phyloP scores from a whole-genome alignment of 768 basidiomycete species.

The Mycena venus region DNA sequence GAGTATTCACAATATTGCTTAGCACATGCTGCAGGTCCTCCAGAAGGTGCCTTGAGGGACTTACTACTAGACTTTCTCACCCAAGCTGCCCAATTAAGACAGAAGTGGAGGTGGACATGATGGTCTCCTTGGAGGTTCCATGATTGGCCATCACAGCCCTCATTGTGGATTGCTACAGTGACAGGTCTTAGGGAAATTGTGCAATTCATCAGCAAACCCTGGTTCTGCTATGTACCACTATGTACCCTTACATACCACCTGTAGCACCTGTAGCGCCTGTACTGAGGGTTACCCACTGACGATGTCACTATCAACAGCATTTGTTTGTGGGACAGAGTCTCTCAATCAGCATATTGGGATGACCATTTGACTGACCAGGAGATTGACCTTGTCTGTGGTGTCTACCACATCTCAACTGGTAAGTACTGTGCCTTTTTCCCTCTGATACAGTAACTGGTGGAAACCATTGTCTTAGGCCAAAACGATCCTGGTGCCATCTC shows the following conservation, averaged over 20 bases:
- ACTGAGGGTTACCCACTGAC: too few species aligned
- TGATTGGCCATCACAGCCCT: background rate
- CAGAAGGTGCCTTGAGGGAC: too few species aligned
- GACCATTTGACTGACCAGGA: background rate
- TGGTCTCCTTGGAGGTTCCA: background rate
- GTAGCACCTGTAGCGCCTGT: too few species aligned
- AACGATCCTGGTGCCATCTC: background rate
- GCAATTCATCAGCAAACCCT: too few species aligned
- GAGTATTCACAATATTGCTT: too few species aligned
- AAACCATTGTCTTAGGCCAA: background rate
- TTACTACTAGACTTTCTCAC: too few species aligned
- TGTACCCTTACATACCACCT: too few species aligned
- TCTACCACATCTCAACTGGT: background rate
- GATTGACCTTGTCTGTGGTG: background rate
- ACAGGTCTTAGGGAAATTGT: background rate
- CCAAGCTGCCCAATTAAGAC: background rate
- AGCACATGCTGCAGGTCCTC: too few species aligned
- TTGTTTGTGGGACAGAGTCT: background rate
- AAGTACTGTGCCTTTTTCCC: background rate
- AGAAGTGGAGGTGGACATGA: background rate
- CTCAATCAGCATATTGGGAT: background rate
- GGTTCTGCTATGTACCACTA: too few species aligned
- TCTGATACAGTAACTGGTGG: background rate
- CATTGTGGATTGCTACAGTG: background rate
- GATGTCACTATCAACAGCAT: background rate